Percentiles rank a stretch among this genome's conserved stretches.
These are phyloP conservation scores for Fusarium napiforme DNA, from an alignment of 2,329 filamentous ascomycete genomes.

Conservation along the genomic window DNA sequence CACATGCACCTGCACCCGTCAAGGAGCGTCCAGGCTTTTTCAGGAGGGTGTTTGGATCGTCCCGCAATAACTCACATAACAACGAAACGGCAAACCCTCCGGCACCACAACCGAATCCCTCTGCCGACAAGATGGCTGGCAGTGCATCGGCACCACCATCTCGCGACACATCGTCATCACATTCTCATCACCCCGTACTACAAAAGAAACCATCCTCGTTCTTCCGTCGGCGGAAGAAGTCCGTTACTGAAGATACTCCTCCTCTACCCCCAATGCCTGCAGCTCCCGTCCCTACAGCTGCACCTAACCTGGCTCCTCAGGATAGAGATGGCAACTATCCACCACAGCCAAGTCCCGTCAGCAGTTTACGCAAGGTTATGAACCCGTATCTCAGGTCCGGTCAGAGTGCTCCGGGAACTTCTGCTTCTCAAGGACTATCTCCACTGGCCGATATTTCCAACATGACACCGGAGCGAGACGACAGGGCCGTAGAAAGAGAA, in stretches of 20 bases:
- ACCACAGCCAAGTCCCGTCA: conserved; percentile 71
- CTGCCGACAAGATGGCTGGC: conserved; percentile 56
- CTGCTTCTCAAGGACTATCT: conserved; percentile 43
- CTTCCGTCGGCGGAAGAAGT: conserved; percentile 94
- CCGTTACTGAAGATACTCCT: conserved; percentile 75
- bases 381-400: conserved; percentile 75
- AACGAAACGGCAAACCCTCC: conserved; percentile 39
- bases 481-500: conserved; percentile 39
- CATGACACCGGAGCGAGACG: conserved; percentile 29
- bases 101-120: conserved; percentile 34
- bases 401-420: conserved; percentile 41
- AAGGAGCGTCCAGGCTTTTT: conserved; percentile 90
- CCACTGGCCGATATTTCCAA: conserved; percentile 43
- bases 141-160: conserved; percentile 63
- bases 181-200: conserved; percentile 65
- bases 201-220: conserved; percentile 96
- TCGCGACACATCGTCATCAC: conserved; percentile 57
- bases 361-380: conserved; percentile 88
- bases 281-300: conserved; percentile 53
- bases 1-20: conserved; percentile 54
- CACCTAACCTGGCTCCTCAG: conserved; percentile 48
- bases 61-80: conserved; percentile 61
- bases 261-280: conserved; percentile 64
- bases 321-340: conserved; percentile 48
- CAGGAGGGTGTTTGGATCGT: conserved; percentile 85